Base-by-base conservation (phyloP, 306 rosid genomes). In the Cicer bijugum region DNA sequence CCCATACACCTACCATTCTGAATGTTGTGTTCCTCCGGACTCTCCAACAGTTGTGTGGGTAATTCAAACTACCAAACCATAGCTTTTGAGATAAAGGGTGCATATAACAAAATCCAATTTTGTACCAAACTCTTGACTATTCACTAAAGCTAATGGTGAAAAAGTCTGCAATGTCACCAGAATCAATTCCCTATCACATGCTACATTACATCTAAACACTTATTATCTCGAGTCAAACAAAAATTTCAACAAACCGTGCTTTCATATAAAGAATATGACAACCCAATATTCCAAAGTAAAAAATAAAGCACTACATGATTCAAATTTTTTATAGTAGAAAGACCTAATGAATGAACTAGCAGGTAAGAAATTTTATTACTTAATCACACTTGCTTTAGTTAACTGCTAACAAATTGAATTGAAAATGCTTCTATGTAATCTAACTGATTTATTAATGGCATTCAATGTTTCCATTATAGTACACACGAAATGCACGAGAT, bases 161-260 rank as follows among this genome's bases (percentile, higher is more conserved):
- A 57, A 68, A 80, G 80, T 75, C 44, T 50, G 59, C 19, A 68
- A 43, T 67, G 44, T 52, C 55, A 69, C 40, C 75, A 40, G 2
- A 69, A 67, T 1, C 71, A 56, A 56, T 10, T 38, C 47, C 69
- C 16, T 42, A 48, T 38, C 75, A 75, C 62, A 75, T 75, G 81
- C 78, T 51, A 35, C 64, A 68, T 69, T 16, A 16, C 17, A 16
- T 16, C 69, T 35, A 44, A 10, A 19, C 12, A 28, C 39, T 55
- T 28, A 28, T 70, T 83, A 74, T 42, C 83, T 69, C 45, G 9
- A 71, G 78, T 69, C 75, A 78, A 82, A 55, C 82, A 19, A 83
- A 43, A 60, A 79, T 79, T 83, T 83, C 86, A 83, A 83, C 83
- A 51, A 70, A 59, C 42, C 47, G 11, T 58, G n/a, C 81, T 75